Percentiles rank a stretch among this genome's conserved stretches.
phyloP scores from a whole-genome alignment of 1,284 basidiomycete species.

The Thecaphora frezii region DNA sequence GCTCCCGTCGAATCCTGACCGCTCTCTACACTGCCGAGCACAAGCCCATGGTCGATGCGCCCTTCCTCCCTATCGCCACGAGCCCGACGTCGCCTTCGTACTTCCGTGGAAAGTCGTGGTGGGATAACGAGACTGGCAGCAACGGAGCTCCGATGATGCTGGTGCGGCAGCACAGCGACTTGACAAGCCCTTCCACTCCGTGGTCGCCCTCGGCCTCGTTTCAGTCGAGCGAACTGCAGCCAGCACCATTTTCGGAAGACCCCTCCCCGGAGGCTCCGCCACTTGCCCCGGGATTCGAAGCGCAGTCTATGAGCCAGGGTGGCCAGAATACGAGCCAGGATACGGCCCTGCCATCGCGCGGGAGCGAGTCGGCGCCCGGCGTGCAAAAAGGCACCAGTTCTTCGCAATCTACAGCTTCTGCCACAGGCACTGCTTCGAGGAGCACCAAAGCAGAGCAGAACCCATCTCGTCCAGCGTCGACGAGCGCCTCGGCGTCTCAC shows the following conservation, averaged over 20 bases:
- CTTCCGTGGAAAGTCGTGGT: constrained; percentile 24
- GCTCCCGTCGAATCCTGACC: constrained; percentile 34
- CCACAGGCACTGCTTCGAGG: not conserved
- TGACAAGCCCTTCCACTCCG: constrained; percentile 13
- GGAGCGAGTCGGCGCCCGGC: no score
- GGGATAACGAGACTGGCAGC: constrained; percentile 12
- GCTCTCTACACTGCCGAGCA: constrained; percentile 34
- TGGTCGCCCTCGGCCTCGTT: constrained; percentile 20
- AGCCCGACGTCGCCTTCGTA: constrained; percentile 66
- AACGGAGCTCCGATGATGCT: constrained; percentile 20
- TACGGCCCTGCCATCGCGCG: not conserved
- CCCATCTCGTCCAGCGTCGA: constrained; percentile 2
- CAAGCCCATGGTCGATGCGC: constrained; percentile 76
- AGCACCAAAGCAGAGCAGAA: constrained; percentile 8
- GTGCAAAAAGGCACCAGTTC: not conserved
- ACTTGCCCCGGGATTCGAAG: not conserved
- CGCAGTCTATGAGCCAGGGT: no score
- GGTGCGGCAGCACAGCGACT: constrained; percentile 10
- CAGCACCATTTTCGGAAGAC: not conserved
- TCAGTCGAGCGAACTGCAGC: not conserved
- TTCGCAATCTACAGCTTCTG: not conserved
- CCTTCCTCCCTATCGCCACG: constrained; percentile 85
- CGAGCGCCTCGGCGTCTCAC: constrained; percentile 7
- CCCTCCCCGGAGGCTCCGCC: constrained; percentile 10
- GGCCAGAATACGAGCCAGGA: not conserved